Conservation (phyloP, 345 rosid species). For the Excoecaria cochinchinensis region DNA sequence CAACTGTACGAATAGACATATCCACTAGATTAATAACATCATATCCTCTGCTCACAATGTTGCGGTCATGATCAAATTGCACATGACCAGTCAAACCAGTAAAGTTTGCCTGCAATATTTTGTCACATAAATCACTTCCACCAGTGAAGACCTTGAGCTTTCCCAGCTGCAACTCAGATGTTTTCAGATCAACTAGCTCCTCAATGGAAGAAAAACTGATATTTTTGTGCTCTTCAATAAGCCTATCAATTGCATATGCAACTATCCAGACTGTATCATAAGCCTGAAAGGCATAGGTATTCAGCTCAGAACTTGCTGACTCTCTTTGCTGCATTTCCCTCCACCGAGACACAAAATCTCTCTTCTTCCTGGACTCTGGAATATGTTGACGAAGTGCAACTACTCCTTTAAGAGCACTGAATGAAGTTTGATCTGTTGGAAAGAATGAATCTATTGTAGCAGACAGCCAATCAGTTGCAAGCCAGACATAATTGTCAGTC, state of each 20-base stretch:
- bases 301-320: constrained; percentile 43
- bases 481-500: constrained; percentile 66
- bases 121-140: constrained; percentile 46
- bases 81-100: constrained; percentile 72
- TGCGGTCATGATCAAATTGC: constrained; percentile 50
- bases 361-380: constrained; percentile 53
- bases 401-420: constrained; percentile 53
- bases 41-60: constrained; percentile 48
- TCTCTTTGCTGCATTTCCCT: constrained; percentile 43
- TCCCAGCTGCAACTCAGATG: constrained; percentile 39
- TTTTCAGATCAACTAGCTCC: constrained; percentile 30
- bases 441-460: constrained; percentile 63
- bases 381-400: constrained; percentile 70
- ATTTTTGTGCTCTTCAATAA: constrained; percentile 46
- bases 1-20: constrained; percentile 47
- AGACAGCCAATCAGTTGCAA: constrained; percentile 91
- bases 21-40: constrained; percentile 67
- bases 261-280: constrained; percentile 87
- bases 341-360: constrained; percentile 48
- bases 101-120: constrained; percentile 61
- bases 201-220: constrained; percentile 53
- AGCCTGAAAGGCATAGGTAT: constrained; percentile 66
- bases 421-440: constrained; percentile 27
- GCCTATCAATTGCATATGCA: constrained; percentile 56
- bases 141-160: constrained; percentile 58